Evolutionary conservation across 2,329 filamentous ascomycete genomes (phyloP).

Genomic region (Alternaria panax): DNA sequence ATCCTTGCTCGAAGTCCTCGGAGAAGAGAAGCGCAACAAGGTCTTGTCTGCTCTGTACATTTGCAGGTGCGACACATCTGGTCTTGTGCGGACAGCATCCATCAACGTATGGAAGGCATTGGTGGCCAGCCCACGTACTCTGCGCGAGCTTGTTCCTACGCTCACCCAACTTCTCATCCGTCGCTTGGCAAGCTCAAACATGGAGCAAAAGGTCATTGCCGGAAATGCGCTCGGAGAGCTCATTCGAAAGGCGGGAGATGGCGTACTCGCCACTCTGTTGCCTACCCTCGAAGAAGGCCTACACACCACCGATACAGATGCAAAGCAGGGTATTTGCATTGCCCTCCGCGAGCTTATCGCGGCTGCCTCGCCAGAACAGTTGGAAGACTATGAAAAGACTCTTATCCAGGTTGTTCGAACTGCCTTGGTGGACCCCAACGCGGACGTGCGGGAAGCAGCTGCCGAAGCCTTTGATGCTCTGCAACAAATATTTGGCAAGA

Average conservation of each 20-base stretch:
- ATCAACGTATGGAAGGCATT: constrained; percentile 96
- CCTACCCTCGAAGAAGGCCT: constrained; percentile 93
- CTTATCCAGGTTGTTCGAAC: constrained; percentile 93
- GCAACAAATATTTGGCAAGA: constrained; percentile 92
- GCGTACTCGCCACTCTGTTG: constrained; percentile 84
- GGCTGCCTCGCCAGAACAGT: constrained; percentile 83
- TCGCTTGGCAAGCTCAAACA: constrained; percentile 91
- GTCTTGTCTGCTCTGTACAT: constrained; percentile 97
- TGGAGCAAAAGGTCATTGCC: constrained; percentile 99
- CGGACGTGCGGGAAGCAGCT: constrained; percentile 90
- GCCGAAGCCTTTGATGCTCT: constrained; percentile 96
- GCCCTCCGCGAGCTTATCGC: constrained; percentile 92
- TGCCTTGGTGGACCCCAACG: constrained; percentile 87
- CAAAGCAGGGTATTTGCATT: constrained; percentile 96
- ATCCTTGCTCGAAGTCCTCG: constrained; percentile 92
- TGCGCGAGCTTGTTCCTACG: constrained; percentile 94
- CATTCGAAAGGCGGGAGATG: constrained; percentile 95
- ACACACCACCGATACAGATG: constrained; percentile 88
- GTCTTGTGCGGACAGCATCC: constrained; percentile 86
- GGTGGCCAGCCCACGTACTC: constrained; percentile 86
- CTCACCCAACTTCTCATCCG: constrained; percentile 94
- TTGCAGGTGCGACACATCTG: constrained; percentile 95
- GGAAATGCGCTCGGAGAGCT: constrained; percentile 96
- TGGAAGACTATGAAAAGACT: constrained; percentile 94
- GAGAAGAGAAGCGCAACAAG: constrained; percentile 95